Evolutionary conservation across 2,329 filamentous ascomycete species (phyloP).

Genomic region (Ophiostoma populinum): DNA sequence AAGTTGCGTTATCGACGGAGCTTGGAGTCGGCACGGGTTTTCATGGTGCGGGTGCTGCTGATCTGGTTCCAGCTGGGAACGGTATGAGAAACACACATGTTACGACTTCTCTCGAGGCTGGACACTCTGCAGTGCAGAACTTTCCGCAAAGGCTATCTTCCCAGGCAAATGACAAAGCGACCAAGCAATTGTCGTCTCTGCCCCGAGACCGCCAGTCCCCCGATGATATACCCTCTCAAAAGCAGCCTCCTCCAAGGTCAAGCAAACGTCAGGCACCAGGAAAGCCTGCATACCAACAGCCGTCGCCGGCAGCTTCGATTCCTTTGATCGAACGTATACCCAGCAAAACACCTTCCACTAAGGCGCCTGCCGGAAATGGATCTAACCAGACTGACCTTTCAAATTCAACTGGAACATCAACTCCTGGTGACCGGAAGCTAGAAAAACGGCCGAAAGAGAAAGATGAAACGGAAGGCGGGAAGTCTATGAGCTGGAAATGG

Average conservation of each 20-base stretch:
- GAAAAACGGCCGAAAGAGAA: constrained; percentile 63
- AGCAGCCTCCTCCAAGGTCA: constrained; percentile 17
- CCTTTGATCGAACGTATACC: neutral
- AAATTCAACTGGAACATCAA: constrained; percentile 62
- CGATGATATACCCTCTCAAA: neutral
- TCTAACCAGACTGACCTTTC: constrained; percentile 55
- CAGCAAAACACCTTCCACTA: constrained; percentile 42
- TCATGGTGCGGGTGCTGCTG: too few relatives aligned
- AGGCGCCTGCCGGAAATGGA: constrained; percentile 49
- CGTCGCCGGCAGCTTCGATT: constrained; percentile 3
- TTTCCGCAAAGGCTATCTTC: too few relatives aligned
- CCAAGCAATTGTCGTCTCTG: too few relatives aligned
- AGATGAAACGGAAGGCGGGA: constrained; percentile 45
- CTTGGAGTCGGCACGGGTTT: too few relatives aligned
- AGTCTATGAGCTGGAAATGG: constrained; percentile 71
- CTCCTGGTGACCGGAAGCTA: constrained; percentile 49
- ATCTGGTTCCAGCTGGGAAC: too few relatives aligned
- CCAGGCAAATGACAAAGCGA: too few relatives aligned
- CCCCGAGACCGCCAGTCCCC: constrained; percentile 7
- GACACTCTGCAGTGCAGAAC: too few relatives aligned
- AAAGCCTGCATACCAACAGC: constrained; percentile 6
- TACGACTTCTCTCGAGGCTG: too few relatives aligned
- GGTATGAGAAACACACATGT: too few relatives aligned
- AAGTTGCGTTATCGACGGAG: too few relatives aligned
- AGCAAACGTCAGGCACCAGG: constrained; percentile 14